Conservation (phyloP, 1,139 yeast genomes). For the Sugiyamaella sp. region DNA sequence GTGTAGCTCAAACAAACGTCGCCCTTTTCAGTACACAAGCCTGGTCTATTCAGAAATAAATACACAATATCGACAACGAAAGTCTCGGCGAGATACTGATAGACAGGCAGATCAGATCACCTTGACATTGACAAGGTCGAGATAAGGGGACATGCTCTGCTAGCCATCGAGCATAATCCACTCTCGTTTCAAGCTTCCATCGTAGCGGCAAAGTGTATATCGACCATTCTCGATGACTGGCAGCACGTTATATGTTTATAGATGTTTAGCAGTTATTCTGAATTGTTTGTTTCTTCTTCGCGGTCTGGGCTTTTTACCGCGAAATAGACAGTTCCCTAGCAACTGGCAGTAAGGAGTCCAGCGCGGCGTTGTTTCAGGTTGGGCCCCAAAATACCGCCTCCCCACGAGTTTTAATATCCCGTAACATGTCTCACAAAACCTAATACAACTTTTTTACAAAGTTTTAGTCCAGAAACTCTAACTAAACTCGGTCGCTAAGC, state of each 20-base stretch:
- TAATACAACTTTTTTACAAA: not conserved
- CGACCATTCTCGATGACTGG: too few relatives aligned
- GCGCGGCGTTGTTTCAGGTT: not conserved
- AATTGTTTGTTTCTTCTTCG: too few relatives aligned
- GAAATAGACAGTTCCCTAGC: too few relatives aligned
- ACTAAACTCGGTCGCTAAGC: not conserved
- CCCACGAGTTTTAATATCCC: not conserved
- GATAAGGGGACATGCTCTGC: not conserved
- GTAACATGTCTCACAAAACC: not conserved
- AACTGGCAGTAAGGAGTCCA: not conserved
- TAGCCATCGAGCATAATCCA: not conserved
- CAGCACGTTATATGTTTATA: too few relatives aligned
- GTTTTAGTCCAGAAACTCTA: not conserved
- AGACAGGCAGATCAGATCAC: too few relatives aligned
- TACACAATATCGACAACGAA: too few relatives aligned
- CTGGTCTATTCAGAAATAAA: too few relatives aligned
- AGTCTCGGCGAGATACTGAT: too few relatives aligned
- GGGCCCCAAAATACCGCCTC: not conserved
- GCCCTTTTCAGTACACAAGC: not conserved
- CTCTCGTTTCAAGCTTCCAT: too few relatives aligned
- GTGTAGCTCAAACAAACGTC: not conserved
- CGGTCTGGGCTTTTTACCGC: too few relatives aligned
- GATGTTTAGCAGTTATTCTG: too few relatives aligned
- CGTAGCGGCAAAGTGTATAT: too few relatives aligned
- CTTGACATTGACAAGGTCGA: not conserved